Percentiles rank a stretch among this genome's conserved stretches.
phyloP scores from a whole-genome alignment of 306 rosid species.

The Citrullus colocynthis region DNA sequence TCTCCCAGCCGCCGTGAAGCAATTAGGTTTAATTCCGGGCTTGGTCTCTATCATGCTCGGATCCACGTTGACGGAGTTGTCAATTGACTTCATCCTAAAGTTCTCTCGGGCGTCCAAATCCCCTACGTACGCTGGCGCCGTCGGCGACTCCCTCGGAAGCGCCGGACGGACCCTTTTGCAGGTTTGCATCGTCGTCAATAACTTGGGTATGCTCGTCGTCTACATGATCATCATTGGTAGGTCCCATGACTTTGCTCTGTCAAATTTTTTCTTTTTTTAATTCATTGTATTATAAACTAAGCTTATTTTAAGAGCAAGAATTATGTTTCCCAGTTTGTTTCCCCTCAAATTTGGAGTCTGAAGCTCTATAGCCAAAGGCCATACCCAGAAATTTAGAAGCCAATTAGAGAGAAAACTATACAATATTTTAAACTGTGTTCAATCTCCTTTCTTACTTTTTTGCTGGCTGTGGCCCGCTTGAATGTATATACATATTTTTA shows the following conservation, averaged over 20 bases:
- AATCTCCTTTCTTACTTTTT: no score
- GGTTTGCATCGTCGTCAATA: conserved; percentile 42
- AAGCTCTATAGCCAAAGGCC: not conserved
- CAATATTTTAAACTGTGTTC: no score
- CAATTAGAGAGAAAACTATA: not conserved
- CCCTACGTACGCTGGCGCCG: conserved; percentile 37
- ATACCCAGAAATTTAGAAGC: no score
- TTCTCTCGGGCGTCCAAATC: conserved; percentile 53
- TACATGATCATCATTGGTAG: conserved; percentile 71
- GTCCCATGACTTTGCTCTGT: not conserved
- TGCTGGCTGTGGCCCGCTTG: no score
- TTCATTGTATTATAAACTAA: not conserved
- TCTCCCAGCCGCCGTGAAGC: conserved; percentile 48
- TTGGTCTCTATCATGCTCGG: conserved; percentile 30
- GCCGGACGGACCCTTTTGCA: conserved; percentile 37
- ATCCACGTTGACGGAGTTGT: conserved; percentile 38
- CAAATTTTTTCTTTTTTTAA: not conserved
- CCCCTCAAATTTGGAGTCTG: not conserved
- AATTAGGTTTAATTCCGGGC: conserved; percentile 44
- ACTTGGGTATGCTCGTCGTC: conserved; percentile 61
- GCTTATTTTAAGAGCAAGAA: not conserved
- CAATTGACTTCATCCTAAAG: conserved; percentile 37
- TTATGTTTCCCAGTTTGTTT: not conserved
- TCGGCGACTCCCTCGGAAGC: conserved; percentile 37
- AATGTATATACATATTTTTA: not conserved